These are phyloP conservation scores for Polygonum maritimum DNA, from an alignment of 148 eudicot species.

Conservation along the genomic window DNA sequence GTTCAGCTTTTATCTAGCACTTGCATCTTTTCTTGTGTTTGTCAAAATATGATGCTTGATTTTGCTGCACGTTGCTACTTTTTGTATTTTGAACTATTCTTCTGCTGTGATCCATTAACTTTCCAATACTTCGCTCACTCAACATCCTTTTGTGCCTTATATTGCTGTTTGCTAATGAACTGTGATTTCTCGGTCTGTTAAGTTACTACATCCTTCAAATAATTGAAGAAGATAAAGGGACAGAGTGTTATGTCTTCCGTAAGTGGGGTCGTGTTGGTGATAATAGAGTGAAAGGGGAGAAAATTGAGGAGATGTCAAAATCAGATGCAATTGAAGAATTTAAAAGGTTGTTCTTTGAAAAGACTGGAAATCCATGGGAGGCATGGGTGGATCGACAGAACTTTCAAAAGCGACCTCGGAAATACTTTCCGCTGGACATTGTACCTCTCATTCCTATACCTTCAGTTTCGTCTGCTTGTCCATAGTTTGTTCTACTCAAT, in stretches of 20 bases:
- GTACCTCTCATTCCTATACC: constrained; percentile 31
- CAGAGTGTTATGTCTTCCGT: constrained; percentile 80
- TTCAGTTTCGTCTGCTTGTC: background rate
- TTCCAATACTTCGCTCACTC: background rate
- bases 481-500: background rate
- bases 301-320: constrained; percentile 63
- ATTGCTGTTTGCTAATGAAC: constrained; percentile 2
- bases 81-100: background rate
- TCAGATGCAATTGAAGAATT: constrained; percentile 67
- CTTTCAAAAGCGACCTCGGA: constrained; percentile 82
- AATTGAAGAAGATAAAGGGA: constrained; percentile 85
- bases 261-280: constrained; percentile 99
- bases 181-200: constrained; percentile 19
- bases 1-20: background rate
- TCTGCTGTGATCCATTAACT: background rate
- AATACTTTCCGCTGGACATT: constrained; percentile 85
- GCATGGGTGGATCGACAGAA: constrained; percentile 62
- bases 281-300: constrained; percentile 64
- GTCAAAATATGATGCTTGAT: constrained; percentile 1
- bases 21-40: background rate
- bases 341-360: constrained; percentile 73
- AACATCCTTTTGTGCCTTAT: background rate
- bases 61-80: background rate
- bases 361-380: constrained; percentile 96
- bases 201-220: constrained; percentile 97